Evolutionary conservation across 1,284 basidiomycete genomes (phyloP), one percentile per base, ranked within the genome.

Genomic region (Tranzscheliella williamsii): DNA sequence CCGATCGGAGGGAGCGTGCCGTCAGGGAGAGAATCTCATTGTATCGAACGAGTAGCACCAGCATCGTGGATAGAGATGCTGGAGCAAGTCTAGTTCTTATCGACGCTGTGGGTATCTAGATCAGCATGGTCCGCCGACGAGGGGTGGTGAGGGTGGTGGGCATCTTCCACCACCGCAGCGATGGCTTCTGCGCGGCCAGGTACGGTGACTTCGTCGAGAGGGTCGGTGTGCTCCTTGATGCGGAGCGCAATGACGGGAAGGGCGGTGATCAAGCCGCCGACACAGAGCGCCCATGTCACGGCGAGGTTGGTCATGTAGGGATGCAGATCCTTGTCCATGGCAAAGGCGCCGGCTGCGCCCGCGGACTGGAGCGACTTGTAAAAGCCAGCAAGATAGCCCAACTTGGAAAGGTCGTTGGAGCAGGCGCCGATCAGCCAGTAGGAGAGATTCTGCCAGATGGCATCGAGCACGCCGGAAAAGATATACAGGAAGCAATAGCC

Each of bases 361-460:
- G 70, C 71, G 5, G 64, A 68, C 43, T 73, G 71, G 27, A 73
- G 53, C 39, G 52, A 62, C 38, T 70, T 70, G 56, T 68, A 68
- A 40, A 70, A 60, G 1, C 71, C 71, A n/a, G 71, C 67, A 18
- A 73, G 40, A 23, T 57, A 57, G 8, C 66, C 71, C 2, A 73
- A 58, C 45, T 72, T 71, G 43, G 51, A 50, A 2, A 72, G 51
- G 36, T 73, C 69, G 50, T 73, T 72, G 30, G 64, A 66, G 46
- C 62, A 47, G 8, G 67, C 57, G 13, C 71, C 71, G 17, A 73
- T 67, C 24, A 72, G 54, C 50, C 55, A 67, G 42, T 72, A 71
- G 12, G 60, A 45, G 21, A 66, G 36, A 20, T 49, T 53, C 42
- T 70, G 67, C 64, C 60, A 69, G 31, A 64, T 48, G 7, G 62